phyloP scores from a whole-genome alignment of 1,284 basidiomycete species.

The Naganishia cerealis region DNA sequence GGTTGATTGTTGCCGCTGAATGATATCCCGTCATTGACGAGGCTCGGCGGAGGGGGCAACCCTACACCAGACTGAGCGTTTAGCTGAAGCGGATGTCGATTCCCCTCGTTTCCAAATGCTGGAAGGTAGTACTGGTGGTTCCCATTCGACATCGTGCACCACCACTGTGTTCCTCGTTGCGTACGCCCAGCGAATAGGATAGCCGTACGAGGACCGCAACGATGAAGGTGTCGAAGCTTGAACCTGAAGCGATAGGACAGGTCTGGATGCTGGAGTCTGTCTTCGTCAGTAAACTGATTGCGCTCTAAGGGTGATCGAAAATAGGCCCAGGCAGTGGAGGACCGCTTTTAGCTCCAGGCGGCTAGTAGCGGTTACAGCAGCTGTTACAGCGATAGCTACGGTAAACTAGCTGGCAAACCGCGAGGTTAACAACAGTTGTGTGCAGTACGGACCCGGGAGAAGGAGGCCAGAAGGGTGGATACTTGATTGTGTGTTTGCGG shows the following conservation, averaged over 20 bases:
- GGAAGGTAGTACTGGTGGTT: constrained; percentile 16
- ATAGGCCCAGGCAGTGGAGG: background rate
- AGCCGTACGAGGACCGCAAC: background rate
- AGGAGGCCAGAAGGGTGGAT: background rate
- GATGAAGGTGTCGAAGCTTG: background rate
- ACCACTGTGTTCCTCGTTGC: background rate
- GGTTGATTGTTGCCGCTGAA: background rate
- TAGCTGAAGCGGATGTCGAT: constrained; percentile 7
- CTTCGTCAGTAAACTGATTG: background rate
- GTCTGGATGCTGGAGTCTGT: background rate
- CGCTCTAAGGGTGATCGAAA: constrained; percentile 1
- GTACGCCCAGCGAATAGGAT: background rate
- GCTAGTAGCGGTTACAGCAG: too few relatives aligned
- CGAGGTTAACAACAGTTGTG: too few relatives aligned
- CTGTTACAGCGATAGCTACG: background rate
- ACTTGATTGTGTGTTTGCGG: too few relatives aligned
- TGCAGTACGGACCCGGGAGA: background rate
- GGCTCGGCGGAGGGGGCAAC: background rate
- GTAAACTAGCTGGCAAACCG: background rate
- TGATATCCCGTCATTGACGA: background rate
- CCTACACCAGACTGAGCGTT: background rate
- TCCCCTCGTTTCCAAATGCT: constrained; percentile 4
- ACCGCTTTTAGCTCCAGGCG: background rate
- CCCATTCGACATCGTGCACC: constrained; percentile 11
- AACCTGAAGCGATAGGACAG: background rate